Evolutionary conservation across 2,329 filamentous ascomycete species (phyloP).

Genomic region (Pyricularia pennisetigena): DNA sequence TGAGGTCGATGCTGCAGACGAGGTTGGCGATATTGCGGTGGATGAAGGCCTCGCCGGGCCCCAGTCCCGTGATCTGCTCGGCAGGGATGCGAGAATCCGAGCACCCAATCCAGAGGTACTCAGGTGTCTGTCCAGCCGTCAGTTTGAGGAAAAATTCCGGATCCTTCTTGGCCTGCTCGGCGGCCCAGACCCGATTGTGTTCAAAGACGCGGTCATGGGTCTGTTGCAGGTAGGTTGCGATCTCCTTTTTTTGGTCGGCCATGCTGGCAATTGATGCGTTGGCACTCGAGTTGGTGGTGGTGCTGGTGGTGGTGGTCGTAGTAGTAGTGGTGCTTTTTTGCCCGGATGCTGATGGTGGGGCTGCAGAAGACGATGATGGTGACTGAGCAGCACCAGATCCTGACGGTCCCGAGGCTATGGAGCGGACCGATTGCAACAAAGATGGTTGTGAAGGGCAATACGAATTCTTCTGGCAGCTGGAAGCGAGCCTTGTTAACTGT

Average conservation of each 20-base stretch:
- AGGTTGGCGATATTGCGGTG: conserved; percentile 95
- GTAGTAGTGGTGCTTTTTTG: not conserved
- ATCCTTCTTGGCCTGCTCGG: conserved; percentile 45
- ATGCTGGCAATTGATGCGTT: conserved; percentile 1
- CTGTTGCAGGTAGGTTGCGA: conserved; percentile 47
- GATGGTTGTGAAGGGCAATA: not conserved
- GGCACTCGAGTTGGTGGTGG: not conserved
- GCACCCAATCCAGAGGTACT: conserved; percentile 85
- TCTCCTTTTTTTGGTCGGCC: conserved; percentile 23
- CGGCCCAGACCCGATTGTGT: conserved; percentile 58
- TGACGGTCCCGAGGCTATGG: not conserved
- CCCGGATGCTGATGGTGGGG: not conserved
- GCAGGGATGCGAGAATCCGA: conserved; percentile 87
- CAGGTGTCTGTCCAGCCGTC: conserved; percentile 53
- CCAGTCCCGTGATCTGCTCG: conserved; percentile 71
- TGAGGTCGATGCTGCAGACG: conserved; percentile 70
- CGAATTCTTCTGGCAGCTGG: not conserved
- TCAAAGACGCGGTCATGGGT: conserved; percentile 60
- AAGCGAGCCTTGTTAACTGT: not conserved
- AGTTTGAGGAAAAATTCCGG: conserved; percentile 58
- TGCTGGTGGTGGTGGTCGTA: not conserved
- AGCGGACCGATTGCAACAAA: not conserved
- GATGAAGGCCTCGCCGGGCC: conserved; percentile 87
- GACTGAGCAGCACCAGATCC: not conserved
- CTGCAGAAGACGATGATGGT: not conserved